These are phyloP conservation scores for Pisolithus orientalis DNA, from an alignment of 768 basidiomycete genomes.

Conservation along the genomic window DNA sequence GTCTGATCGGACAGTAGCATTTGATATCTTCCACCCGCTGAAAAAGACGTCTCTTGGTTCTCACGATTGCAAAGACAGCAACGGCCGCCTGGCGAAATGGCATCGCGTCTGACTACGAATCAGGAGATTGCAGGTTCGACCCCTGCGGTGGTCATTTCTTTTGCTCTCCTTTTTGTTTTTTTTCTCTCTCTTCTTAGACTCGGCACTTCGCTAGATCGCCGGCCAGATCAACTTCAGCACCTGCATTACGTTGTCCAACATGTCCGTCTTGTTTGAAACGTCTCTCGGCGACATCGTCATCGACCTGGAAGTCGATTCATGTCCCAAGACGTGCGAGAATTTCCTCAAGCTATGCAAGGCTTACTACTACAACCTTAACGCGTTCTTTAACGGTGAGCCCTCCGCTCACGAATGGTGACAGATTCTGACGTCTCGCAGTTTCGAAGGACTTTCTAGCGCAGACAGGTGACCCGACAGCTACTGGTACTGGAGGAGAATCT, in stretches of 20 bases:
- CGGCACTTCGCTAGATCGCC: too few species aligned
- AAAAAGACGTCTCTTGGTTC: background rate
- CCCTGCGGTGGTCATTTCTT: slow-evolving; percentile 31
- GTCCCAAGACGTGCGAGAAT: slow-evolving; percentile 90
- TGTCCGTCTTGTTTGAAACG: slow-evolving; percentile 97
- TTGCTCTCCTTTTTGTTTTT: slow-evolving; percentile 1
- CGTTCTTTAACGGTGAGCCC: slow-evolving; percentile 92
- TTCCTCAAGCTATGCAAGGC: slow-evolving; percentile 97
- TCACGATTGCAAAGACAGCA: background rate
- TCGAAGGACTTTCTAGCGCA: slow-evolving; percentile 98
- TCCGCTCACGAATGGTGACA: background rate
- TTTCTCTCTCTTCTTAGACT: background rate
- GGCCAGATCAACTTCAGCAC: background rate
- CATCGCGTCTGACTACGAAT: slow-evolving; percentile 73
- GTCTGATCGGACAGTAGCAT: background rate
- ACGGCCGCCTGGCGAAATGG: slow-evolving; percentile 87
- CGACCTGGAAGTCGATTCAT: slow-evolving; percentile 86
- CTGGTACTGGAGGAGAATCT: slow-evolving; percentile 90
- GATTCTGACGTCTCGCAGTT: slow-evolving; percentile 40
- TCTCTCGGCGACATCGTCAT: slow-evolving; percentile 96
- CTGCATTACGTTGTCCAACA: slow-evolving; percentile 21
- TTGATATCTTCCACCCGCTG: background rate
- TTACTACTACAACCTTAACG: slow-evolving; percentile 95
- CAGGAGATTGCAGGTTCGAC: slow-evolving; percentile 38
- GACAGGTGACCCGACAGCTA: slow-evolving; percentile 92